These are phyloP conservation scores for Pseudozyma sp. DNA, from an alignment of 1,284 basidiomycete species.

Conservation along the genomic window DNA sequence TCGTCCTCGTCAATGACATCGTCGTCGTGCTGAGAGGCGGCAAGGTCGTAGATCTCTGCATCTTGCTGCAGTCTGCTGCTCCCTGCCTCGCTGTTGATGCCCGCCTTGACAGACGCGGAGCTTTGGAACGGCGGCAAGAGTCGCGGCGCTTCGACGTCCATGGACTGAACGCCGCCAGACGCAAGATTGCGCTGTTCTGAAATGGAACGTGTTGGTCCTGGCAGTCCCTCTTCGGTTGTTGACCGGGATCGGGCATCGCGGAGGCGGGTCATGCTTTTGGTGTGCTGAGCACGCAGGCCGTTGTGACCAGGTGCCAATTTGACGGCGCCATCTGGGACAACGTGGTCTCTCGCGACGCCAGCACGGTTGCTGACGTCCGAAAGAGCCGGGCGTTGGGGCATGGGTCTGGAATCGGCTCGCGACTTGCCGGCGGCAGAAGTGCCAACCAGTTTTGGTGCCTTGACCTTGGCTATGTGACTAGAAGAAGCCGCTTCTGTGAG, in stretches of 20 bases:
- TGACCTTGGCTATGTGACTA: slow-evolving; percentile 31
- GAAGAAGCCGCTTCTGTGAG: slow-evolving; percentile 40
- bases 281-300: slow-evolving; percentile 34
- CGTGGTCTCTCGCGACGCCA: slow-evolving; percentile 8
- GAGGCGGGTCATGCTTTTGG: slow-evolving; percentile 46
- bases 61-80: slow-evolving; percentile 17
- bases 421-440: slow-evolving; percentile 23
- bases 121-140: slow-evolving; percentile 37
- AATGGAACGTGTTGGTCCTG: slow-evolving; percentile 23
- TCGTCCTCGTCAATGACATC: slow-evolving; percentile 34
- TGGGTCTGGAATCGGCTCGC: slow-evolving; percentile 22
- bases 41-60: slow-evolving; percentile 34
- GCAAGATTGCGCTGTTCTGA: slow-evolving; percentile 33
- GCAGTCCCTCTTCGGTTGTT: slow-evolving; percentile 23
- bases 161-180: slow-evolving; percentile 30
- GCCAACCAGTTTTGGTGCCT: slow-evolving; percentile 20
- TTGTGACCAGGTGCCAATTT: slow-evolving; percentile 34
- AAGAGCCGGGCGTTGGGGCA: slow-evolving; percentile 41
- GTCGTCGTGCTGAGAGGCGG: slow-evolving; percentile 2
- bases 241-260: slow-evolving; percentile 38
- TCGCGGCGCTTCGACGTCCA: slow-evolving; percentile 44
- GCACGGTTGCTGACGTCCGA: slow-evolving; percentile 50
- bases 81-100: slow-evolving; percentile 7
- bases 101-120: slow-evolving; percentile 19
- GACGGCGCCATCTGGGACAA: slow-evolving; percentile 19